Conservation (phyloP, 805 yeast species). For the Zygosaccharomyces siamensis region DNA sequence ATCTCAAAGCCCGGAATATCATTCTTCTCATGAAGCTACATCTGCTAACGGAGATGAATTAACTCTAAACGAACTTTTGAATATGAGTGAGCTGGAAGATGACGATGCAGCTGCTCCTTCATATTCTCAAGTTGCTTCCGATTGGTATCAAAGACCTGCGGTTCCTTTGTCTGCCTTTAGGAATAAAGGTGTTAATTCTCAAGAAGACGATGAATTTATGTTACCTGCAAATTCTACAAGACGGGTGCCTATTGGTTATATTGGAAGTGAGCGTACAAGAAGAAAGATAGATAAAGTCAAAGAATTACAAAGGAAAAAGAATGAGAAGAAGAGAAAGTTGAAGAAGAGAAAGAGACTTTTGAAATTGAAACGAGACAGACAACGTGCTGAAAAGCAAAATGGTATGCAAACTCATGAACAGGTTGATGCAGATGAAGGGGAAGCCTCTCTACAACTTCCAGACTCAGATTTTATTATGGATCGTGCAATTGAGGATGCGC, state of each 20-base stretch:
- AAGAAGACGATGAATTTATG: constrained; percentile 33
- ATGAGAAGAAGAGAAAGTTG: constrained; percentile 31
- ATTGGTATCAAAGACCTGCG: constrained; percentile 40
- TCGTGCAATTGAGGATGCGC: constrained; percentile 2
- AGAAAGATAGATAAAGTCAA: constrained; percentile 35
- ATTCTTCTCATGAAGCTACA: constrained; percentile 16
- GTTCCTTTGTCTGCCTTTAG: constrained; percentile 89
- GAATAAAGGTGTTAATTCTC: constrained; percentile 55
- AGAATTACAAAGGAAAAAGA: constrained; percentile 33
- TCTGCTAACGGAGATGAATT: constrained; percentile 35
- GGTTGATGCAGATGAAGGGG: constrained; percentile 2
- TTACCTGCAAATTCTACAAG: constrained; percentile 28
- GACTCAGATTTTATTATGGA: constrained; percentile 1
- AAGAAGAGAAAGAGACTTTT: constrained; percentile 34
- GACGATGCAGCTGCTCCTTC: constrained; percentile 41
- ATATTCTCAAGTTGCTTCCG: constrained; percentile 35
- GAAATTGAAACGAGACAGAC: constrained; percentile 30
- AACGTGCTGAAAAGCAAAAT: constrained; percentile 28
- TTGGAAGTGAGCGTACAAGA: constrained; percentile 35
- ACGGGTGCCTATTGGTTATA: constrained; percentile 35
- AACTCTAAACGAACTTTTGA: constrained; percentile 74
- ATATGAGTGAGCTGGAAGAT: constrained; percentile 83
- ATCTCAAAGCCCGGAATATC: constrained; percentile 22
- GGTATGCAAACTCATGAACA: constrained; percentile 2
- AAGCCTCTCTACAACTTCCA: constrained; percentile 2